These are phyloP conservation scores for Polygonum aviculare DNA, from an alignment of 148 eudicot species.

Conservation along the genomic window DNA sequence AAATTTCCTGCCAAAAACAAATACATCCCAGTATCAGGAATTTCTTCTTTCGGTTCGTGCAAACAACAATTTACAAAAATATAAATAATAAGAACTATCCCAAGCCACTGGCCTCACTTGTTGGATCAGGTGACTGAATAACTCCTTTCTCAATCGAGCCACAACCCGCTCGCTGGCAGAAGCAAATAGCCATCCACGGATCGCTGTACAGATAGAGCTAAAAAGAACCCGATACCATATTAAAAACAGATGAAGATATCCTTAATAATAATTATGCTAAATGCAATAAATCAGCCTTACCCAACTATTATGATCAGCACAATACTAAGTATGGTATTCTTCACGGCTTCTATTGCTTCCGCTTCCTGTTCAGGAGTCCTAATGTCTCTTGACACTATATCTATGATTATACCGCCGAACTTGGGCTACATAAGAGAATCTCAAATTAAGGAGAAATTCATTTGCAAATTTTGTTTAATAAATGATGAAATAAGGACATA, in stretches of 20 bases:
- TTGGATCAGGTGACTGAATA: constrained; percentile 66
- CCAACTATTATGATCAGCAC: constrained; percentile 45
- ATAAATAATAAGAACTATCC: background rate
- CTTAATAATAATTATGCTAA: background rate
- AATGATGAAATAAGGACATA: constrained; percentile 22
- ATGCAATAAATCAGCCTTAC: background rate
- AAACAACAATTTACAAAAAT: background rate
- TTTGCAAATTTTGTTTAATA: background rate
- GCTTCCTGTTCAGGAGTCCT: constrained; percentile 55
- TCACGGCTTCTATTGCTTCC: constrained; percentile 52
- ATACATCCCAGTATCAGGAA: background rate
- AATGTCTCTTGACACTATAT: constrained; percentile 76
- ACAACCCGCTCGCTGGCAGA: constrained; percentile 94
- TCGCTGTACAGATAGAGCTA: constrained; percentile 67
- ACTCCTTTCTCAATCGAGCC: constrained; percentile 68
- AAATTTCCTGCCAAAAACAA: constrained; percentile 52
- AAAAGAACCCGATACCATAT: constrained; percentile 1
- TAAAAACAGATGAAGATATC: background rate
- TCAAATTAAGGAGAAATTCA: background rate
- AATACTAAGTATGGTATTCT: constrained; percentile 56
- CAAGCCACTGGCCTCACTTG: constrained; percentile 36
- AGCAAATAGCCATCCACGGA: constrained; percentile 79
- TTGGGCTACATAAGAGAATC: constrained; percentile 52
- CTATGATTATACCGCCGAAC: constrained; percentile 81
- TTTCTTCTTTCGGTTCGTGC: background rate